These are phyloP conservation scores for Astrocystis sublimbata DNA, from an alignment of 495 filamentous ascomycete species.

Conservation along the genomic window DNA sequence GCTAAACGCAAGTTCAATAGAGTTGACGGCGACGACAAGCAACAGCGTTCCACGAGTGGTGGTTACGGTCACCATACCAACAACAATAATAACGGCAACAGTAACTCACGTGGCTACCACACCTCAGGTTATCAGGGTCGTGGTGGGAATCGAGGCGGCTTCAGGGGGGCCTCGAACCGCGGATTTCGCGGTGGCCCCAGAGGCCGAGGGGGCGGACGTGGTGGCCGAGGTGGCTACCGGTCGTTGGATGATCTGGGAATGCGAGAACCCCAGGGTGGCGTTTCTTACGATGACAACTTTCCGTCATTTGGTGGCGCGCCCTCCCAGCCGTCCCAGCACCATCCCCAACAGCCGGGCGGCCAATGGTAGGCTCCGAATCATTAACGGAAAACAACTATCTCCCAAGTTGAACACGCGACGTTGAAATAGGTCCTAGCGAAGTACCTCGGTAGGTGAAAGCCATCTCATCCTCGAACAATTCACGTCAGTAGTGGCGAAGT, in stretches of 20 bases:
- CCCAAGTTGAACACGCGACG: too few species aligned
- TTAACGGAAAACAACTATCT: too few species aligned
- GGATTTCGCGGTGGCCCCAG: slow-evolving; percentile 26
- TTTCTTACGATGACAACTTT: slow-evolving; percentile 46
- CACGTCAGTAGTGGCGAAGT: not conserved
- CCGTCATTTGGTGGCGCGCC: slow-evolving; percentile 21
- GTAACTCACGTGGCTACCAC: slow-evolving; percentile 38
- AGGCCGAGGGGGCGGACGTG: slow-evolving; percentile 38
- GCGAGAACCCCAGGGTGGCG: slow-evolving; percentile 30
- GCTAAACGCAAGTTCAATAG: slow-evolving; percentile 55
- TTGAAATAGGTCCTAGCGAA: not conserved
- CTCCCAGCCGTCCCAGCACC: slow-evolving; percentile 23
- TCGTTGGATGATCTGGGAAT: slow-evolving; percentile 49
- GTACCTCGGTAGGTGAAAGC: not conserved
- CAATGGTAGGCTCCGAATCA: slow-evolving; percentile 29
- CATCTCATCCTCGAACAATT: not conserved
- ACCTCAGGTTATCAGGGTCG: slow-evolving; percentile 46
- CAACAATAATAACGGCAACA: slow-evolving; percentile 34
- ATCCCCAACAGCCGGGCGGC: slow-evolving; percentile 26
- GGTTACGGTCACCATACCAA: slow-evolving; percentile 37
- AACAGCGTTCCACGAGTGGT: slow-evolving; percentile 30
- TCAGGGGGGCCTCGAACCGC: slow-evolving; percentile 24
- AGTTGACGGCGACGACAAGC: slow-evolving; percentile 50
- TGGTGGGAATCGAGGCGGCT: slow-evolving; percentile 46
- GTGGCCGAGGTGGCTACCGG: slow-evolving; percentile 48